Evolutionary conservation across 257 asterid genomes (phyloP), one percentile per base, ranked within the genome.

Genomic region (Nicotiana undulata): DNA sequence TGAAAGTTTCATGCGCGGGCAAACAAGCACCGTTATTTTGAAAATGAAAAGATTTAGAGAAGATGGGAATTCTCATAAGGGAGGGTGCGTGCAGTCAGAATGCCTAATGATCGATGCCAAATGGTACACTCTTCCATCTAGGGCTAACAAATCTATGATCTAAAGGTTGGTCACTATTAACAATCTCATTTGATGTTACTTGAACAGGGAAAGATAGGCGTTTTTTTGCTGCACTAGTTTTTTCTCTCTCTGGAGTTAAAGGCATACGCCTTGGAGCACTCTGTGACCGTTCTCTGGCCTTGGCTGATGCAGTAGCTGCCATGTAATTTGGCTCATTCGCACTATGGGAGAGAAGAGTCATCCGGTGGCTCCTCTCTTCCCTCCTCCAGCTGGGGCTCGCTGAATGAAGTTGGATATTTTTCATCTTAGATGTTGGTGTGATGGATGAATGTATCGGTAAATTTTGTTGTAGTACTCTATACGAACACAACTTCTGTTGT

Each of bases 221-320:
- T 84, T 91, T 94, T 90, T 85, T 93, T 1, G 88, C 89, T 10
- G 87, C 29, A 11, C 82, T 79, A 3, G 51, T 46, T 9, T 63
- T 87, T 51, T 85, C 92, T 68, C 89, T 87, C 29, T 82, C 85
- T 0, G 96, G 97, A 82, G 94, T 89, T 49, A 46, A 65, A 24
- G 81, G 82, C 86, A 91, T 90, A 37, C 79, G 90, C 86, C 92
- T 89, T 2, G 97, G 94, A 55, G 90, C 83, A 82, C 97, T 94
- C 1, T 79, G 82, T 17, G 98, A 87, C 63, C 93, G 89, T 15
- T 86, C 86, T 34, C 98, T 87, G 2, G 97, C 98, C 83, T 75
- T 87, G 40, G 97, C 93, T 29, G 97, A 93, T 67, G 88, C 94
- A 15, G 97, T 94, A 59, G 93, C 87, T 0, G 91, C 91, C 98